A percentile compares a stretch with the other conserved stretches of the same genome.
phyloP scores from a whole-genome alignment of 1,284 basidiomycete species.

The Phlebopus sp. region DNA sequence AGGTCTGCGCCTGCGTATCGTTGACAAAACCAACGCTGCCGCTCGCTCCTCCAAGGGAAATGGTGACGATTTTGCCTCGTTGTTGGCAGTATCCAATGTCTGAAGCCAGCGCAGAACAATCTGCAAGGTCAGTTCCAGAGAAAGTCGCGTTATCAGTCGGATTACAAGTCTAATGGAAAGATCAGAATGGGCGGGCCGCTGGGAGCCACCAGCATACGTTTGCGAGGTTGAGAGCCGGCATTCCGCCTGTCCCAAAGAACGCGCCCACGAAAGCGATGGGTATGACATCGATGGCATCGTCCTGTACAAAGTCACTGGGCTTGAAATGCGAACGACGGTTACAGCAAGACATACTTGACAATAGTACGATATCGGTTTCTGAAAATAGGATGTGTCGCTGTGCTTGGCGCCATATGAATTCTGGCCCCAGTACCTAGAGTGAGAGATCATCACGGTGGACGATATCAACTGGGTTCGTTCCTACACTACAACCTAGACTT shows the following conservation, averaged over 20 bases:
- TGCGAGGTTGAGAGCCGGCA: slow-evolving; percentile 60
- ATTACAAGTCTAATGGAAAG: slow-evolving; percentile 39
- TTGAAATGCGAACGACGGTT: slow-evolving; percentile 49
- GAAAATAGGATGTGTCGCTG: slow-evolving; percentile 18
- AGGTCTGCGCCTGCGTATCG: slow-evolving; percentile 49
- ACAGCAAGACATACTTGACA: slow-evolving; percentile 18
- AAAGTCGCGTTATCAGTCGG: slow-evolving; percentile 44
- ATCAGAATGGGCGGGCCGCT: not conserved
- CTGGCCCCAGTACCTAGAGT: slow-evolving; percentile 28
- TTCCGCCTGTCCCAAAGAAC: slow-evolving; percentile 53
- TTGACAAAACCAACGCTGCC: slow-evolving; percentile 52
- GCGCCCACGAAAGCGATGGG: slow-evolving; percentile 60
- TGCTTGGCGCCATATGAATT: slow-evolving; percentile 26
- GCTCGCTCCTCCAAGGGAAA: slow-evolving; percentile 63
- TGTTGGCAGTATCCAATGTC: slow-evolving; percentile 64
- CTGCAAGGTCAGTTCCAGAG: slow-evolving; percentile 53
- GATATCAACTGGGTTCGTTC: slow-evolving; percentile 35
- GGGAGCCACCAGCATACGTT: slow-evolving; percentile 41
- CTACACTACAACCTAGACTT: slow-evolving; percentile 48
- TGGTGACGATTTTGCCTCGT: slow-evolving; percentile 63
- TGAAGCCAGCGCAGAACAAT: slow-evolving; percentile 54
- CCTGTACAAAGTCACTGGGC: slow-evolving; percentile 42
- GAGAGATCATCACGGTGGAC: slow-evolving; percentile 4
- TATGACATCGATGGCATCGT: slow-evolving; percentile 36
- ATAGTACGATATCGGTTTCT: slow-evolving; percentile 28